A percentile compares a stretch with the other conserved stretches of the same genome.
Evolutionary conservation across 176 grass and related monocot species (phyloP).

Genomic region (Lolium rigidum): DNA sequence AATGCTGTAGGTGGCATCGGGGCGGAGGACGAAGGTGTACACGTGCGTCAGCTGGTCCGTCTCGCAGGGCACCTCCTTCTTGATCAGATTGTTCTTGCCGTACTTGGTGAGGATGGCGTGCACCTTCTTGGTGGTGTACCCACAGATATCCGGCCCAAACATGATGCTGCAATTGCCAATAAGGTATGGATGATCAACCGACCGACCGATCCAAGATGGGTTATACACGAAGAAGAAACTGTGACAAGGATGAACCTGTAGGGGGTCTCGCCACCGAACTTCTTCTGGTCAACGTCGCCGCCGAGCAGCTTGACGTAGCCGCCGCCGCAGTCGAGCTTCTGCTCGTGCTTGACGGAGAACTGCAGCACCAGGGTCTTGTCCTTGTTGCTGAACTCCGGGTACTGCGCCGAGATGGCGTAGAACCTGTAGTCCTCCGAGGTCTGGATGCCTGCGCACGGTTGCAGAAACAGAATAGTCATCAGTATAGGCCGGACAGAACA

Average conservation of each 20-base stretch:
- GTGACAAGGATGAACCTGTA: conserved; percentile 64
- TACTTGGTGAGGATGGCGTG: conserved; percentile 73
- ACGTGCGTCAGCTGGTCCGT: conserved; percentile 86
- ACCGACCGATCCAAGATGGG: neutral
- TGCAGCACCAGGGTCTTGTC: conserved; percentile 90
- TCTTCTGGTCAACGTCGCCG: conserved; percentile 91
- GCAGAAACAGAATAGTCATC: too few relatives aligned
- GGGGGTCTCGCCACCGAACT: conserved; percentile 88
- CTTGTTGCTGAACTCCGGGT: conserved; percentile 88
- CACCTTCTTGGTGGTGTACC: conserved; percentile 94
- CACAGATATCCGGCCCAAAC: conserved; percentile 98
- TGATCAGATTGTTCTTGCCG: conserved; percentile 84
- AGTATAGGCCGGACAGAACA: too few relatives aligned
- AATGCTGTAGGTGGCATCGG: conserved; percentile 86
- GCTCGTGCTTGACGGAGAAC: conserved; percentile 95
- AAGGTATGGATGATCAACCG: neutral
- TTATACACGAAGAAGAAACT: neutral
- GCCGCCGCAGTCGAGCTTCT: conserved; percentile 95
- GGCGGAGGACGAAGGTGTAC: conserved; percentile 81
- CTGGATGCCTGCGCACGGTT: conserved; percentile 68
- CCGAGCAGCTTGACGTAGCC: conserved; percentile 91
- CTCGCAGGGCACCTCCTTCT: conserved; percentile 93
- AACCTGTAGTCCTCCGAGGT: conserved; percentile 91
- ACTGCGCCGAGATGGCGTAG: conserved; percentile 90
- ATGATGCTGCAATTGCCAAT: conserved; percentile 66